Evolutionary conservation across 2,329 filamentous ascomycete species (phyloP).

Genomic region (Calycina herbarum): DNA sequence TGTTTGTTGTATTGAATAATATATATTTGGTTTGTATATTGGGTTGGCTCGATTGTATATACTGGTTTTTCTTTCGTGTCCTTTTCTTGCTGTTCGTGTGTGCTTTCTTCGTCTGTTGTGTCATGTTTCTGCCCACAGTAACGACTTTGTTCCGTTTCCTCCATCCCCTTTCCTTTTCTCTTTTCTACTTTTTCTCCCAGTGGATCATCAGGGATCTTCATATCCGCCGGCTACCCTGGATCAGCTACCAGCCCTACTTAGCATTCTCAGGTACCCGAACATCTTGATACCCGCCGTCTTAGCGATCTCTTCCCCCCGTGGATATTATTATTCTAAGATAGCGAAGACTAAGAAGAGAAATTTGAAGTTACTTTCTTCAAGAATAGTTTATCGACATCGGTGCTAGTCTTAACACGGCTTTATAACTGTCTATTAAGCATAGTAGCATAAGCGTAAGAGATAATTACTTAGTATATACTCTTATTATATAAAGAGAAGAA

Average conservation of each 20-base stretch:
- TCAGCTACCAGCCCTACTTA: background rate
- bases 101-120: background rate
- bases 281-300: too few relatives aligned
- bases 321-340: too few relatives aligned
- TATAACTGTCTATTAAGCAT: too few relatives aligned
- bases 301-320: too few relatives aligned
- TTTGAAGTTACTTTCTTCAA: too few relatives aligned
- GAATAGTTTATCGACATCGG: too few relatives aligned
- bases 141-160: background rate
- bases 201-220: background rate
- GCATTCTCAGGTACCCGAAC: background rate
- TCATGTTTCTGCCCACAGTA: background rate
- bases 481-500: too few relatives aligned
- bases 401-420: too few relatives aligned
- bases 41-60: background rate
- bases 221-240: background rate
- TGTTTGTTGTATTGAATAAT: background rate
- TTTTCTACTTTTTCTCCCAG: background rate
- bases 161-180: background rate
- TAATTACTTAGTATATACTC: too few relatives aligned
- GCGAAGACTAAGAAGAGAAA: too few relatives aligned
- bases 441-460: too few relatives aligned
- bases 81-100: background rate
- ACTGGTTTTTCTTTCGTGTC: background rate
- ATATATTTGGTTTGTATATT: background rate